These are phyloP conservation scores for Besnoitia besnoiti DNA, from an alignment of 169 alveolate species.

Conservation along the genomic window DNA sequence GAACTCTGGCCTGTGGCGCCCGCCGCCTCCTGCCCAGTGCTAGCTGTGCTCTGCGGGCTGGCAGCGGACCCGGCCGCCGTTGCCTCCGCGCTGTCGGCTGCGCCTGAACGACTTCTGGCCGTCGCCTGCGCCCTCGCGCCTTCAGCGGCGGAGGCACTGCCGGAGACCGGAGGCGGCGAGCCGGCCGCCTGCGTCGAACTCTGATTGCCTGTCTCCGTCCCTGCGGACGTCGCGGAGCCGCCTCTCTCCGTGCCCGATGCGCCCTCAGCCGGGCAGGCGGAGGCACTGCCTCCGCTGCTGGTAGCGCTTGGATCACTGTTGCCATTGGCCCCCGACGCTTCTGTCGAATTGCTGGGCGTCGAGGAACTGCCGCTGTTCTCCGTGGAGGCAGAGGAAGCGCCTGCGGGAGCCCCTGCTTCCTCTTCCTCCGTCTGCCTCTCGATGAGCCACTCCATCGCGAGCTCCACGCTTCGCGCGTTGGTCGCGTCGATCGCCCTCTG, in stretches of 20 bases:
- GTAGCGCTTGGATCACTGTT: neutral
- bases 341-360: neutral
- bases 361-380: neutral
- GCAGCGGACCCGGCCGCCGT: neutral
- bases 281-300: constrained; percentile 7
- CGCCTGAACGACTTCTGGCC: no score
- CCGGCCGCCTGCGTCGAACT: neutral
- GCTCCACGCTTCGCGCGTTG: constrained; percentile 54
- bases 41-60: neutral
- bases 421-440: constrained; percentile 45
- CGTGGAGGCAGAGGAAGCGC: neutral
- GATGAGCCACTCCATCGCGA: constrained; percentile 60
- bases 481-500: constrained; percentile 47
- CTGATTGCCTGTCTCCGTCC: constrained; percentile 13
- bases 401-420: neutral
- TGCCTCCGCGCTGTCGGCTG: no score
- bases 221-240: neutral
- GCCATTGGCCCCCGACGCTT: neutral
- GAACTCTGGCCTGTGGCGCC: neutral
- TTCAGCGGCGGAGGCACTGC: neutral
- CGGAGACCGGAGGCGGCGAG: neutral
- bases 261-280: constrained; percentile 14
- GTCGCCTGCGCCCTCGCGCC: no score
- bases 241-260: neutral
- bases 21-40: neutral